Evolutionary conservation across 331 rosid genomes (phyloP).

Genomic region (Pyracantha coccinea): DNA sequence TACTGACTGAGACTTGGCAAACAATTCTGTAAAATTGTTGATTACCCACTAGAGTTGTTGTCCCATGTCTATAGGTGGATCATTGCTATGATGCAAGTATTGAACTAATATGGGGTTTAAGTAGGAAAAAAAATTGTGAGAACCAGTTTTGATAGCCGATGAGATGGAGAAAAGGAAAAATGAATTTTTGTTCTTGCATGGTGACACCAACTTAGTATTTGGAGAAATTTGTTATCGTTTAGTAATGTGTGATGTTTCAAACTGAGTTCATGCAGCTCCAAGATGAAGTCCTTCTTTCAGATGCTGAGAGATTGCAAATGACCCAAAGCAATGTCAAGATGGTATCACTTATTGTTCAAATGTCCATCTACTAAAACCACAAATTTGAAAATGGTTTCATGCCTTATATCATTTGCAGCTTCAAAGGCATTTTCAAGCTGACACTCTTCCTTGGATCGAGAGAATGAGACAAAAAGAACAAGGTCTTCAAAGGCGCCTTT

Average conservation of each 20-base stretch:
- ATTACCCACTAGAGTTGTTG: not conserved
- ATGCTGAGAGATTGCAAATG: slow-evolving; percentile 77
- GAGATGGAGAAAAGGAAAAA: not conserved
- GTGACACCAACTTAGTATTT: not conserved
- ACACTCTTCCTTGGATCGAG: slow-evolving; percentile 85
- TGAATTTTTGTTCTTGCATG: not conserved
- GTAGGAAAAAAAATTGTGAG: not conserved
- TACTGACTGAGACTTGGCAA: not conserved
- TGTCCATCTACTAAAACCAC: not conserved
- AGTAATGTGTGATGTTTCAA: not conserved
- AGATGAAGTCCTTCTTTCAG: slow-evolving; percentile 94
- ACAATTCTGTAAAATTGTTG: not conserved
- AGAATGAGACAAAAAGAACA: slow-evolving; percentile 90
- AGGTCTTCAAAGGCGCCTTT: slow-evolving; percentile 81
- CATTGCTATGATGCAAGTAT: not conserved
- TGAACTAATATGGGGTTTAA: not conserved
- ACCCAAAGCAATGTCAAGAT: slow-evolving; percentile 95
- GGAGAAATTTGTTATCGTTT: not conserved
- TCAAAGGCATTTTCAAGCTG: slow-evolving; percentile 94
- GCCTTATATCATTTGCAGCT: slow-evolving; percentile 44
- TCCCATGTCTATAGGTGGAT: not conserved
- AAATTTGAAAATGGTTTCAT: not conserved
- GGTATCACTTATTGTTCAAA: slow-evolving; percentile 29
- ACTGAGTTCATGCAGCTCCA: slow-evolving; percentile 56
- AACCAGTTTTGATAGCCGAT: not conserved